These are phyloP conservation scores for Talaromyces piceae DNA, from an alignment of 2,329 filamentous ascomycete genomes.

Conservation along the genomic window DNA sequence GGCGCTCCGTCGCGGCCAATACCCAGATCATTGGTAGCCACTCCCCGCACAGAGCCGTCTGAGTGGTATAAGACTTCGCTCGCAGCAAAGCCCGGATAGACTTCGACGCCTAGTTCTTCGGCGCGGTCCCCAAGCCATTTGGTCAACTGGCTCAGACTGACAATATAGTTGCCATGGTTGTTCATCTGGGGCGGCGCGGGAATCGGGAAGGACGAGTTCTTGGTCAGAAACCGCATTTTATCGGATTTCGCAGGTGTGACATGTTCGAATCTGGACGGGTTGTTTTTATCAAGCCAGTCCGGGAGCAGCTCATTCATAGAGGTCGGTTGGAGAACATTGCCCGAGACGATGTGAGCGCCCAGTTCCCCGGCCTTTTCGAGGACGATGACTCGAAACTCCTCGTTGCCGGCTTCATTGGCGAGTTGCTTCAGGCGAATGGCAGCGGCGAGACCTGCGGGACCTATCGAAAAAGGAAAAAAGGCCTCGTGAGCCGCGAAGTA, in stretches of 20 bases:
- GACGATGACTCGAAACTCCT: constrained; percentile 87
- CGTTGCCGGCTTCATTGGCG: constrained; percentile 88
- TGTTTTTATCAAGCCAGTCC: constrained; percentile 85
- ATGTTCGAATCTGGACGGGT: constrained; percentile 78
- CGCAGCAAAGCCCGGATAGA: constrained; percentile 93
- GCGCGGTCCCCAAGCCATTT: constrained; percentile 95
- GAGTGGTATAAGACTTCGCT: constrained; percentile 81
- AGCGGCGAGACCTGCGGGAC: constrained; percentile 86
- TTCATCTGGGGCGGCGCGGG: constrained; percentile 94
- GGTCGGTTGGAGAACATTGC: constrained; percentile 86
- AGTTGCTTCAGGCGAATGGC: constrained; percentile 94
- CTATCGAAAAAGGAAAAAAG: constrained; percentile 27
- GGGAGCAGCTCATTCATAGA: constrained; percentile 86
- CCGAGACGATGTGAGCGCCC: constrained; percentile 90
- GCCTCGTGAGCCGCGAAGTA: not conserved
- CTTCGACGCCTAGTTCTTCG: constrained; percentile 92
- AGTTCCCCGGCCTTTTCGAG: constrained; percentile 94
- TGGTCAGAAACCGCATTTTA: constrained; percentile 90
- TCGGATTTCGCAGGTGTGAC: constrained; percentile 78
- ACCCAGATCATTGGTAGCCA: constrained; percentile 92
- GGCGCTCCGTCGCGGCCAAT: constrained; percentile 73
- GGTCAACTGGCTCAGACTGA: constrained; percentile 88
- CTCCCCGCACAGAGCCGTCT: constrained; percentile 84
- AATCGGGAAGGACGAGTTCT: constrained; percentile 67
- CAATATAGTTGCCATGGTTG: constrained; percentile 96